Evolutionary conservation across 1,139 yeast genomes (phyloP).

Genomic region (Pneumocystis sp.): DNA sequence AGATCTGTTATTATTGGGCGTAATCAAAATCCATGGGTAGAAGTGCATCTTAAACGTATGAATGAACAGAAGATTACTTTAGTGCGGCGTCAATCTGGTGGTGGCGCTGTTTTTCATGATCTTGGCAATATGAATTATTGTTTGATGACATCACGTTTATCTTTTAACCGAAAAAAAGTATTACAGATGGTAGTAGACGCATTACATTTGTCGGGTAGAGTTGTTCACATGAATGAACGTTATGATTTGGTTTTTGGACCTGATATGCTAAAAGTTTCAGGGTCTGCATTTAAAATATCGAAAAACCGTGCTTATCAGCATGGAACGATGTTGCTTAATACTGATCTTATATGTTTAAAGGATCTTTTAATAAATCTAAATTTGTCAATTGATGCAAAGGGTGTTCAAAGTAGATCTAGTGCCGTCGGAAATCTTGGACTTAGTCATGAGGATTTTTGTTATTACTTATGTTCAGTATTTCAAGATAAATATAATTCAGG

Average conservation of each 20-base stretch:
- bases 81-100: constrained; percentile 74
- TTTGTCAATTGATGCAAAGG: constrained; percentile 31
- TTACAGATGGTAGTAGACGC: constrained; percentile 40
- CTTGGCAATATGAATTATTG: constrained; percentile 81
- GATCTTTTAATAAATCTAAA: constrained; percentile 40
- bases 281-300: constrained; percentile 79
- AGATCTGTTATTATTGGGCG: constrained; percentile 92
- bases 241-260: constrained; percentile 54
- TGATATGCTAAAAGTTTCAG: constrained; percentile 50
- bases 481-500: constrained; percentile 24
- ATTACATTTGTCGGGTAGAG: constrained; percentile 27
- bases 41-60: constrained; percentile 51
- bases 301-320: constrained; percentile 82
- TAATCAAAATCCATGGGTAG: constrained; percentile 91
- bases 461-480: constrained; percentile 36
- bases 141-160: constrained; percentile 53
- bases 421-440: constrained; percentile 53
- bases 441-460: constrained; percentile 33
- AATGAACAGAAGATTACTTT: constrained; percentile 45
- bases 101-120: constrained; percentile 96
- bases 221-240: constrained; percentile 43
- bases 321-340: constrained; percentile 79
- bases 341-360: constrained; percentile 44
- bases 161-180: constrained; percentile 51
- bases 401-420: constrained; percentile 65